These are phyloP conservation scores for Amphirosellinia nigrospora DNA, from an alignment of 495 filamentous ascomycete species.

Conservation along the genomic window DNA sequence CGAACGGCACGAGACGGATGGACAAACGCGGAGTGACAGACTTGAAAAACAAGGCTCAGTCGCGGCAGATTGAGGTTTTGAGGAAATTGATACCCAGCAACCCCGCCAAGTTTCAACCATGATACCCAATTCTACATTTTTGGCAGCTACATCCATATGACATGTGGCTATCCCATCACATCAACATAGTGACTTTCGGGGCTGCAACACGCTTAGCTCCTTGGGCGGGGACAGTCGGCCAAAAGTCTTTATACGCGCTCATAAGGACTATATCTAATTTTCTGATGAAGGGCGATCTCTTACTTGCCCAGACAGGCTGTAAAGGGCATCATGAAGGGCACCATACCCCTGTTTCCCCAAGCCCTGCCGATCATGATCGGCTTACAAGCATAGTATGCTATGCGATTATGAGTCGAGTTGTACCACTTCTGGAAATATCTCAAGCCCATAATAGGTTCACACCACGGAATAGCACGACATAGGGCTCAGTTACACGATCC, in stretches of 20 bases:
- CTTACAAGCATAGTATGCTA: no score
- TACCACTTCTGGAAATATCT: no score
- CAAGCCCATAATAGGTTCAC: no score
- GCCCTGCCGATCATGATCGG: no score
- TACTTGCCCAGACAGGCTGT: no score
- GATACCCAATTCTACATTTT: slow-evolving; percentile 1
- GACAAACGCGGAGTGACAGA: slow-evolving; percentile 62
- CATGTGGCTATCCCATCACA: background rate
- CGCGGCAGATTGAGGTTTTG: slow-evolving; percentile 68
- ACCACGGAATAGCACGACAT: no score
- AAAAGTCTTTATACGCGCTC: background rate
- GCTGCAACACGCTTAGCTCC: background rate
- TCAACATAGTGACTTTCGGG: background rate
- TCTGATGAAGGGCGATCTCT: no score
- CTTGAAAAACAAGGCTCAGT: slow-evolving; percentile 60
- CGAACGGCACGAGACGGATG: slow-evolving; percentile 59
- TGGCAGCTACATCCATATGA: background rate
- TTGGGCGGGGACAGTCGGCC: background rate
- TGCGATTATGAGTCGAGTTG: no score
- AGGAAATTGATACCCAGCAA: slow-evolving; percentile 68
- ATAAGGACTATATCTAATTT: background rate
- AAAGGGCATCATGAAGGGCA: no score
- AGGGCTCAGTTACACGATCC: no score
- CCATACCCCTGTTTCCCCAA: no score
- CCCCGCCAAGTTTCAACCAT: slow-evolving; percentile 61